These are phyloP conservation scores for Mycena sp. DNA, from an alignment of 1,284 basidiomycete genomes.

Conservation along the genomic window DNA sequence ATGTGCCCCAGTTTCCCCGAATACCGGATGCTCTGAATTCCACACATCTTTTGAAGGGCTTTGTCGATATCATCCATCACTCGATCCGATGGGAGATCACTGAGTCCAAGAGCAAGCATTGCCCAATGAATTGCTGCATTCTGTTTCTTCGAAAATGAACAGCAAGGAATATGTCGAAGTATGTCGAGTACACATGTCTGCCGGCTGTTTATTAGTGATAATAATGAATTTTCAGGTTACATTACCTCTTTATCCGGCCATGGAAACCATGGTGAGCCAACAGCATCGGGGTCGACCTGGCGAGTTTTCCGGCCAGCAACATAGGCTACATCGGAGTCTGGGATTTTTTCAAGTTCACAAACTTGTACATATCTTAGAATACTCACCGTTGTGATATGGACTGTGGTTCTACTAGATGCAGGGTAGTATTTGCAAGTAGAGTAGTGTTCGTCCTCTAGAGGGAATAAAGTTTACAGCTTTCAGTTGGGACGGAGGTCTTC, in stretches of 20 bases:
- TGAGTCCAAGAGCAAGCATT: constrained; percentile 38
- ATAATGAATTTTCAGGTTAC: not conserved
- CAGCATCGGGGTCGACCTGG: not conserved
- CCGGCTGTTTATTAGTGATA: not conserved
- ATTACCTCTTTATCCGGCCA: constrained; percentile 19
- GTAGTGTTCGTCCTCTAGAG: too few species aligned
- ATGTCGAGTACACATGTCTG: constrained; percentile 47
- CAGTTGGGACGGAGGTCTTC: too few species aligned
- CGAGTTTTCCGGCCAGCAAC: not conserved
- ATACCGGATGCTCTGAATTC: constrained; percentile 41
- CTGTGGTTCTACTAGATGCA: too few species aligned
- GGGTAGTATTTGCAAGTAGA: too few species aligned
- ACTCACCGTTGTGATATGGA: not conserved
- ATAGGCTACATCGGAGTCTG: not conserved
- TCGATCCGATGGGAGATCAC: constrained; percentile 42
- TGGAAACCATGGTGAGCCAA: not conserved
- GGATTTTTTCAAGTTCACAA: not conserved
- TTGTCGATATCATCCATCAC: constrained; percentile 40
- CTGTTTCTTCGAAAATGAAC: constrained; percentile 44
- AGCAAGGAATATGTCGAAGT: constrained; percentile 46
- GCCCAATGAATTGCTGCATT: constrained; percentile 46
- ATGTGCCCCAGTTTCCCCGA: constrained; percentile 45
- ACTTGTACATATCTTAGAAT: not conserved
- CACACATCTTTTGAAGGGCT: constrained; percentile 42
- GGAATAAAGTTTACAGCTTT: too few species aligned